Evolutionary conservation across 2,329 filamentous ascomycete genomes (phyloP).

Genomic region (Ceratocystis alfenasii): DNA sequence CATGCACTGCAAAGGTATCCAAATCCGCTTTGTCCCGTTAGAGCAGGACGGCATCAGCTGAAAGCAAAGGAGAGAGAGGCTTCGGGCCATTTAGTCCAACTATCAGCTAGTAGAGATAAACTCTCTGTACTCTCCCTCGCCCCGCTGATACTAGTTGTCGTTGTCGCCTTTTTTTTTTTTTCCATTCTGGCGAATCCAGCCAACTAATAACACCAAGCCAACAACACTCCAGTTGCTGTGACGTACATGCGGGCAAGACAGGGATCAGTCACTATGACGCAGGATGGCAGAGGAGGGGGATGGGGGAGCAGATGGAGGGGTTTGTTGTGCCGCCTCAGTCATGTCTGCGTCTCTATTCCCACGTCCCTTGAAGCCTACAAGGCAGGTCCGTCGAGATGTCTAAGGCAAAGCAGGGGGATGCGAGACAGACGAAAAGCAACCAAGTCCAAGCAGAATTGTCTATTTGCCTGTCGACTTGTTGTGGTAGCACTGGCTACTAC

Average conservation of each 20-base stretch:
- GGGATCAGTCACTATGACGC: no score
- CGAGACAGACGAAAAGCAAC: background rate
- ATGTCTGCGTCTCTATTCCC: no score
- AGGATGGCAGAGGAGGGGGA: no score
- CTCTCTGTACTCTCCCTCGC: background rate
- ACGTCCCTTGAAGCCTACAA: background rate
- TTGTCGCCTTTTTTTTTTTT: no score
- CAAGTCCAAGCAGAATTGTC: background rate
- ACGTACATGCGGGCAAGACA: no score
- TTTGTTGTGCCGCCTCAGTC: no score
- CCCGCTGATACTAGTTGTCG: no score
- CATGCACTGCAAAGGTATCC: background rate
- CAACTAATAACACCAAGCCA: no score
- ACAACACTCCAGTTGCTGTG: no score
- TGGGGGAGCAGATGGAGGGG: no score
- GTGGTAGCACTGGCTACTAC: conserved; percentile 2
- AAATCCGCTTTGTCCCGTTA: background rate
- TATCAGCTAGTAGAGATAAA: background rate
- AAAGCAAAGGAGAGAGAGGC: background rate
- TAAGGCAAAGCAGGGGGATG: background rate
- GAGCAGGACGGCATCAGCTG: background rate
- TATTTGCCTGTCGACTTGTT: background rate
- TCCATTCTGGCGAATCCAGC: no score
- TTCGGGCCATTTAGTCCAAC: background rate
- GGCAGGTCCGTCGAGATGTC: background rate